Percentiles rank a stretch among this genome's conserved stretches.
phyloP scores from a whole-genome alignment of 768 basidiomycete species.

The Xanthoconium purpureum region DNA sequence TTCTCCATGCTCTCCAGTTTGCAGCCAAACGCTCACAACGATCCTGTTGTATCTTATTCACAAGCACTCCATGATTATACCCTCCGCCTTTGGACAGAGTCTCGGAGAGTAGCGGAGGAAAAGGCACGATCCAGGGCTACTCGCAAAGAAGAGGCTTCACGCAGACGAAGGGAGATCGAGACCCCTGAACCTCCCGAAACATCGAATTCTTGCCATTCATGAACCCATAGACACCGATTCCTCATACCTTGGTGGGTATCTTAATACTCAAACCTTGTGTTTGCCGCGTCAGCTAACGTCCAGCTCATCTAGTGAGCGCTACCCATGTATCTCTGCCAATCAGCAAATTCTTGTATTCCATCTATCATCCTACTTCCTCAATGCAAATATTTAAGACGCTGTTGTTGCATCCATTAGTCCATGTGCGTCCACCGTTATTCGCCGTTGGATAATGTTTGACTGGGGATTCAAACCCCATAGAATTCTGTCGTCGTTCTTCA shows the following conservation, averaged over 20 bases:
- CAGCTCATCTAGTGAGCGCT: constrained; percentile 14
- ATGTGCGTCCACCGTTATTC: constrained; percentile 16
- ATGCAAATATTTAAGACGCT: not conserved
- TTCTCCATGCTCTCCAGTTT: constrained; percentile 17
- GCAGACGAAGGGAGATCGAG: constrained; percentile 24
- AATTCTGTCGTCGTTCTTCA: not conserved
- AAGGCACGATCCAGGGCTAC: constrained; percentile 33
- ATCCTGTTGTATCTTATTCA: constrained; percentile 54
- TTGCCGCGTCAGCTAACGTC: constrained; percentile 11
- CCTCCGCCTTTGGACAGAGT: constrained; percentile 63
- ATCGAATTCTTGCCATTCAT: constrained; percentile 12
- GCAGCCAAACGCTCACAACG: constrained; percentile 10
- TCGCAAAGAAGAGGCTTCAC: constrained; percentile 27
- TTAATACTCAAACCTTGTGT: constrained; percentile 1
- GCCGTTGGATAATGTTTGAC: not conserved
- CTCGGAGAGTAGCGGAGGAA: constrained; percentile 57
- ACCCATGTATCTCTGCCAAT: constrained; percentile 14
- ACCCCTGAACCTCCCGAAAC: not conserved
- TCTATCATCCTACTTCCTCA: constrained; percentile 1
- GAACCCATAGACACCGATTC: constrained; percentile 7
- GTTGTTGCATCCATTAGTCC: constrained; percentile 6
- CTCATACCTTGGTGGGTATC: constrained; percentile 15
- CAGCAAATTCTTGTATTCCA: constrained; percentile 17
- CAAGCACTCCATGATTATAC: constrained; percentile 68
- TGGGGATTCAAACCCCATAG: constrained; percentile 3